phyloP scores from a whole-genome alignment of 192 early-diverging fungal genomes.

The Coemansia asiatica region DNA sequence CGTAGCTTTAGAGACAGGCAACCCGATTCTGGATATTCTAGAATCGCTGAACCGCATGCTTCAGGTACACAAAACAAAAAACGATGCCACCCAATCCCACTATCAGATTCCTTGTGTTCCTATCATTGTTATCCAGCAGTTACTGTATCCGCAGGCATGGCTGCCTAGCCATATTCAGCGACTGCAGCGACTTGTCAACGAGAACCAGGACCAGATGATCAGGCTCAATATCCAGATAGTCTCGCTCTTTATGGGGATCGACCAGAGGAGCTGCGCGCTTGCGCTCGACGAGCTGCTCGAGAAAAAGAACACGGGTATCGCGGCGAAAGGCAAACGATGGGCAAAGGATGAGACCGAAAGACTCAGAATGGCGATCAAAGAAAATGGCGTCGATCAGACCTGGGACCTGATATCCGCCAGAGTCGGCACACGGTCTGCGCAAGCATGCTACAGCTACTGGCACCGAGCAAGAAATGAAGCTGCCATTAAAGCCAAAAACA shows the following conservation, averaged over 20 bases:
- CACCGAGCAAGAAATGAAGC: not conserved
- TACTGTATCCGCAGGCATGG: not conserved
- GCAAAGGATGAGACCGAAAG: not conserved
- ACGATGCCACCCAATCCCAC: too few relatives aligned
- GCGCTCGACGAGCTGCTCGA: not conserved
- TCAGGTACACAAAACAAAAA: not conserved
- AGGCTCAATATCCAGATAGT: not conserved
- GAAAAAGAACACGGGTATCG: not conserved
- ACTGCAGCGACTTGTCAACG: not conserved
- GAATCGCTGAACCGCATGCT: not conserved
- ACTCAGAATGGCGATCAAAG: not conserved
- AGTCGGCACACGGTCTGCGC: not conserved
- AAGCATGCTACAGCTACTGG: not conserved
- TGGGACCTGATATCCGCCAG: not conserved
- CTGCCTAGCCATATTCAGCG: not conserved
- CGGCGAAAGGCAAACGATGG: not conserved
- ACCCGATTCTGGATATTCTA: not conserved
- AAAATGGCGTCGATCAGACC: not conserved
- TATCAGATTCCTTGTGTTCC: too few relatives aligned
- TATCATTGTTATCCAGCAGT: not conserved
- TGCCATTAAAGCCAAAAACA: too few relatives aligned
- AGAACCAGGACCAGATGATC: not conserved
- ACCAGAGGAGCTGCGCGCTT: not conserved
- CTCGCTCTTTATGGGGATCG: not conserved
- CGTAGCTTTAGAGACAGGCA: not conserved